phyloP scores from a whole-genome alignment of 441 rosid species.

The Erodium moschatum region DNA sequence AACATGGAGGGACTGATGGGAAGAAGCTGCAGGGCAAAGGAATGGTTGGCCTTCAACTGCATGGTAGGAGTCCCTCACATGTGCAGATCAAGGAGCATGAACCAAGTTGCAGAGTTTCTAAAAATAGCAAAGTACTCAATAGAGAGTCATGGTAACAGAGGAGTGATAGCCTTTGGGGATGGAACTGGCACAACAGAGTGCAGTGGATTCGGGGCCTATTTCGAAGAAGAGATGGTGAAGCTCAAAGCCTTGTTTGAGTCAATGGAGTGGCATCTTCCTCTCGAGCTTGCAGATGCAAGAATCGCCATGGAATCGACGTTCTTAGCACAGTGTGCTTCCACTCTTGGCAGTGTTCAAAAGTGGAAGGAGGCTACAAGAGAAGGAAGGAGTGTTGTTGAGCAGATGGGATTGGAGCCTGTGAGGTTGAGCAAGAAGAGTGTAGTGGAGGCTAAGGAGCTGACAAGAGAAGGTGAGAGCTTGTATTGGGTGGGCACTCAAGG shows the following conservation, averaged over 20 bases:
- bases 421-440: conserved; percentile 12
- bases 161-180: conserved; percentile 11
- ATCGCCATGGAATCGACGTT: conserved; percentile 14
- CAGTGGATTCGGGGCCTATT: conserved; percentile 4
- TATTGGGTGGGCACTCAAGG: conserved; percentile 16
- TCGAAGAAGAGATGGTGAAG: conserved; percentile 4
- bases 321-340: conserved; percentile 5
- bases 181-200: conserved; percentile 4
- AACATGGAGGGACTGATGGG: conserved; percentile 24
- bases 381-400: neutral
- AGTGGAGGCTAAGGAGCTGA: conserved; percentile 15
- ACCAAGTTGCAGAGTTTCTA: neutral
- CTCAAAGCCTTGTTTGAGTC: conserved; percentile 14
- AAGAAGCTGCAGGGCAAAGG: conserved; percentile 14
- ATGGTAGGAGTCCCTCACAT: conserved; percentile 28
- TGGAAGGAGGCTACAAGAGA: conserved; percentile 8
- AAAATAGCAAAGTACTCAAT: neutral
- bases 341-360: neutral
- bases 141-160: neutral
- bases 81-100: conserved; percentile 10
- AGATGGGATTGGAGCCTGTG: conserved; percentile 6
- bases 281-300: conserved; percentile 17
- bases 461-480: conserved; percentile 15
- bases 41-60: conserved; percentile 38
- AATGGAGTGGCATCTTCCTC: conserved; percentile 16